A percentile compares a stretch with the other conserved stretches of the same genome.
These are phyloP conservation scores for Cudoniella acicularis DNA, from an alignment of 495 filamentous ascomycete species.

Conservation along the genomic window DNA sequence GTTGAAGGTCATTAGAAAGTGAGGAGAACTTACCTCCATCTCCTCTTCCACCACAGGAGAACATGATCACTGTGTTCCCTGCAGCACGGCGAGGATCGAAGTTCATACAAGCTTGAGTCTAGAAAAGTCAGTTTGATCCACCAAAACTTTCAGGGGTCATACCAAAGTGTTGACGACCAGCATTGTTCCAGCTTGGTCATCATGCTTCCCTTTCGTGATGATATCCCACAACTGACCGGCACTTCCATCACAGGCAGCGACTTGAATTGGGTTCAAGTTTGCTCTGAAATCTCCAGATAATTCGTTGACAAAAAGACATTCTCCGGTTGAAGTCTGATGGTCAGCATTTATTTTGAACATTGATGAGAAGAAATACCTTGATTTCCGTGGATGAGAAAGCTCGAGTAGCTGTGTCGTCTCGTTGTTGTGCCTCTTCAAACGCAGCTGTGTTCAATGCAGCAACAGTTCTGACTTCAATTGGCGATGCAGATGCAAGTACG, in stretches of 20 bases:
- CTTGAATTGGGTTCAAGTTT: slow-evolving; percentile 51
- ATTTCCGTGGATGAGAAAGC: slow-evolving; percentile 45
- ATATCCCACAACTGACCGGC: slow-evolving; percentile 51
- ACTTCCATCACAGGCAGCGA: slow-evolving; percentile 43
- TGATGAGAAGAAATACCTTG: slow-evolving; percentile 30
- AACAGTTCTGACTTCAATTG: slow-evolving; percentile 32
- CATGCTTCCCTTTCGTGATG: slow-evolving; percentile 49
- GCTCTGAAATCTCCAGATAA: slow-evolving; percentile 54
- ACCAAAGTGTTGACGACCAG: slow-evolving; percentile 51
- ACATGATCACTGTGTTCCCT: slow-evolving; percentile 47
- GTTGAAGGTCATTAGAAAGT: neutral
- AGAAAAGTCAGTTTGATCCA: neutral
- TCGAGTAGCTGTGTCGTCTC: slow-evolving; percentile 43
- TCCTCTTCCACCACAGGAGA: slow-evolving; percentile 53
- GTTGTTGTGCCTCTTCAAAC: slow-evolving; percentile 46
- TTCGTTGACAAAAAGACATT: slow-evolving; percentile 50
- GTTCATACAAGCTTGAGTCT: slow-evolving; percentile 54
- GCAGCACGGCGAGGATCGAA: slow-evolving; percentile 43
- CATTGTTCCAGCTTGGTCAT: slow-evolving; percentile 37
- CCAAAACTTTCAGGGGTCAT: slow-evolving; percentile 2
- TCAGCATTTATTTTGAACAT: neutral
- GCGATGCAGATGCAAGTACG: slow-evolving; percentile 4
- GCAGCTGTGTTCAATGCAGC: slow-evolving; percentile 41
- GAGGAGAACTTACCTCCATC: slow-evolving; percentile 36
- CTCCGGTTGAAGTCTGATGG: slow-evolving; percentile 43